Evolutionary conservation across 352 stramenopile species (phyloP).

Genomic region (Phytophthora gonapodyides): DNA sequence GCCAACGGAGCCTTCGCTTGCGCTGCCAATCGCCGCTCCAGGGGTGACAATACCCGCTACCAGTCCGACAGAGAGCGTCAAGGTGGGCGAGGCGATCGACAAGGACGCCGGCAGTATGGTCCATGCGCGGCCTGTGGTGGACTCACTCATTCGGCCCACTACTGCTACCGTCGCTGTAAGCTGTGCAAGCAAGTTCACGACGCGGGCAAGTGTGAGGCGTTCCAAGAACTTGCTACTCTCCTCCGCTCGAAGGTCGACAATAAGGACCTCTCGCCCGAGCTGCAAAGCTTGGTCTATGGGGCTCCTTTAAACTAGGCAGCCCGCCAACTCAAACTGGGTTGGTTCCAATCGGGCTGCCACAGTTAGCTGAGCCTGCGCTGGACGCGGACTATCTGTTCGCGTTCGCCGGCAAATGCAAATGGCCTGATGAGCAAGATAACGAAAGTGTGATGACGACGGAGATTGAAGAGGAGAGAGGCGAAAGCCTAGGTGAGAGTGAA

Average conservation of each 20-base stretch:
- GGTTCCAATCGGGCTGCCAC: conserved; percentile 8
- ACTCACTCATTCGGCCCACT: not conserved
- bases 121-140: not conserved
- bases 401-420: not conserved
- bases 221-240: not conserved
- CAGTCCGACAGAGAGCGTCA: too few species aligned
- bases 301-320: conserved; percentile 6
- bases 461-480: conserved; percentile 8
- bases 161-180: not conserved
- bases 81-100: too few species aligned
- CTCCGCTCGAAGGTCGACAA: not conserved
- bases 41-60: too few species aligned
- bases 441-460: conserved; percentile 4
- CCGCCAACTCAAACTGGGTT: conserved; percentile 15
- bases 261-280: not conserved
- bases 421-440: conserved; percentile 1
- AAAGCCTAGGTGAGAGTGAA: not conserved
- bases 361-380: conserved; percentile 8
- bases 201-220: not conserved
- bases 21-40: too few species aligned
- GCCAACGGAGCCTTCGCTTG: too few species aligned
- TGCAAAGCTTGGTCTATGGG: not conserved
- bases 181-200: not conserved
- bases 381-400: conserved; percentile 1
- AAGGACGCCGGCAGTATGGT: too few species aligned